Evolutionary conservation across 768 basidiomycete species (phyloP).

Genomic region (Phallus indusiatus): DNA sequence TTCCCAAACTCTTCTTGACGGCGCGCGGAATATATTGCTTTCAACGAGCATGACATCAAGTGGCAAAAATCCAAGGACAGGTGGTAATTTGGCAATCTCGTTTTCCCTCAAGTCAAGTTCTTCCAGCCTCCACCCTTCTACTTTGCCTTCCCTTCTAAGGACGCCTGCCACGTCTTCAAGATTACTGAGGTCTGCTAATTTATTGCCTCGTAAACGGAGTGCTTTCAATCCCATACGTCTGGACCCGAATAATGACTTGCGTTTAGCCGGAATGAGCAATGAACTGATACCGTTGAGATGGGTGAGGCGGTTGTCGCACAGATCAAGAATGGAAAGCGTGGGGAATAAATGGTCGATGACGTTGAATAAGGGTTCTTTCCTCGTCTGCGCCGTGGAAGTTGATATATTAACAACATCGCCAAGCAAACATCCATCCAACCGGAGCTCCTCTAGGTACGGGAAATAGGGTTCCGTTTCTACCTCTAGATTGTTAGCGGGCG

Average conservation of each 20-base stretch:
- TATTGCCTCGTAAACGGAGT: constrained; percentile 62
- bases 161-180: constrained; percentile 50
- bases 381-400: constrained; percentile 27
- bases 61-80: constrained; percentile 65
- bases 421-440: constrained; percentile 64
- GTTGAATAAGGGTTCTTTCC: constrained; percentile 47
- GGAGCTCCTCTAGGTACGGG: constrained; percentile 64
- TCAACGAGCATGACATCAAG: constrained; percentile 78
- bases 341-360: constrained; percentile 63
- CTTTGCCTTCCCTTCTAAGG: constrained; percentile 56
- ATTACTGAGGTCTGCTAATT: constrained; percentile 49
- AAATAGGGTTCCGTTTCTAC: constrained; percentile 29
- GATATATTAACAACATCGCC: constrained; percentile 46
- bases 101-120: constrained; percentile 80
- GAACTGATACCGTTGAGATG: constrained; percentile 33
- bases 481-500: constrained; percentile 17
- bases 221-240: constrained; percentile 45
- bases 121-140: constrained; percentile 66
- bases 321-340: constrained; percentile 52
- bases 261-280: constrained; percentile 8
- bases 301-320: constrained; percentile 67
- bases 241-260: constrained; percentile 16
- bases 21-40: constrained; percentile 76
- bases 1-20: constrained; percentile 76
- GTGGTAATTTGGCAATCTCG: constrained; percentile 57